These are phyloP conservation scores for Phytophthora ohioensis DNA, from an alignment of 352 stramenopile genomes.

Conservation along the genomic window DNA sequence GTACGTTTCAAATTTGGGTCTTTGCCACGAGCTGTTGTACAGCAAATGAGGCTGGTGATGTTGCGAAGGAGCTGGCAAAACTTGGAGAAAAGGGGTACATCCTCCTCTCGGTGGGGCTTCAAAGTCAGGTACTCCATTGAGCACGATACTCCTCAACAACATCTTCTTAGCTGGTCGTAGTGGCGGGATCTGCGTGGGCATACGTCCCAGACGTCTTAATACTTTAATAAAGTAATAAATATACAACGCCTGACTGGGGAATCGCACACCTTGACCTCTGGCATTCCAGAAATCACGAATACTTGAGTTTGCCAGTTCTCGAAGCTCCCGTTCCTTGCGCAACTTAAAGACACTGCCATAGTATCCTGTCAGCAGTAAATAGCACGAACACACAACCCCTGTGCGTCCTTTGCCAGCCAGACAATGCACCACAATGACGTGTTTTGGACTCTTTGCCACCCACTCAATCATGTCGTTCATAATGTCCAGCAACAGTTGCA, in stretches of 20 bases:
- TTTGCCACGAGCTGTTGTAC: constrained; percentile 82
- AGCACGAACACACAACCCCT: constrained; percentile 86
- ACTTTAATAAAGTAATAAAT: constrained; percentile 91
- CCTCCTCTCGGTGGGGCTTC: constrained; percentile 65
- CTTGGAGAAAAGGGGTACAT: constrained; percentile 72
- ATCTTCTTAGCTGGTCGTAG: constrained; percentile 69
- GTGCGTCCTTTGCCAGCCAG: constrained; percentile 84
- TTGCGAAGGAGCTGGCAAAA: constrained; percentile 70
- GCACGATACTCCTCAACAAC: constrained; percentile 60
- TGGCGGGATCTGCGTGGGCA: constrained; percentile 65
- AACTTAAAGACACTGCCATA: constrained; percentile 80
- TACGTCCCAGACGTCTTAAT: constrained; percentile 52
- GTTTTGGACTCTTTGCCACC: constrained; percentile 64
- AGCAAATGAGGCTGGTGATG: constrained; percentile 60
- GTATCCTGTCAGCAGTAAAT: constrained; percentile 76
- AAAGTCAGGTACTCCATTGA: constrained; percentile 85
- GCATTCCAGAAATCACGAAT: constrained; percentile 84
- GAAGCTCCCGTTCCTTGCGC: constrained; percentile 68
- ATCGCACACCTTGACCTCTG: constrained; percentile 82
- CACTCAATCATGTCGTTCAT: constrained; percentile 89
- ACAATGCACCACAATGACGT: constrained; percentile 86
- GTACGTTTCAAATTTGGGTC: constrained; percentile 70
- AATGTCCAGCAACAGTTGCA: constrained; percentile 84
- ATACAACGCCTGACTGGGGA: constrained; percentile 85
- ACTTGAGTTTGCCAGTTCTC: constrained; percentile 67